Evolutionary conservation across 2,329 filamentous ascomycete genomes (phyloP).

Genomic region (Cryphonectria naterciae): DNA sequence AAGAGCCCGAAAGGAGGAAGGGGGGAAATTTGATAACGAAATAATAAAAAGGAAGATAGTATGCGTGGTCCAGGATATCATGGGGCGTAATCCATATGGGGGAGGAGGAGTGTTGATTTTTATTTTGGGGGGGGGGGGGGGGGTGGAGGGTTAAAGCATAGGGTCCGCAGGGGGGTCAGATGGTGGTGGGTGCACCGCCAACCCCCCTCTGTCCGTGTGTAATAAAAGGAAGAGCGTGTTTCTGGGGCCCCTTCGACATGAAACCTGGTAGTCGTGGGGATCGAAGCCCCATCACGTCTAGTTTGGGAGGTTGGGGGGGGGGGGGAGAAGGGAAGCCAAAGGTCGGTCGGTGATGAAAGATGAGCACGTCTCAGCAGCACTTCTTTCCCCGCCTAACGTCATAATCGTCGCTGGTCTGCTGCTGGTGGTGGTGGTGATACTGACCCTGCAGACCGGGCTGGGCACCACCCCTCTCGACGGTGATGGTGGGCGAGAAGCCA

Average conservation of each 20-base stretch:
- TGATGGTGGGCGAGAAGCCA: conserved; percentile 55
- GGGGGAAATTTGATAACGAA: background rate
- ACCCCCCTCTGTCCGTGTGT: background rate
- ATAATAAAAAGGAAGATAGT: background rate
- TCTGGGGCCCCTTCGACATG: background rate
- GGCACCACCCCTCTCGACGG: conserved; percentile 47
- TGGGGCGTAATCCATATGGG: background rate
- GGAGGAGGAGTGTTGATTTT: background rate
- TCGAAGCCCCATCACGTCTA: background rate
- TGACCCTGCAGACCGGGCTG: conserved; percentile 30
- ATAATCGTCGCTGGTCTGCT: conserved; percentile 30
- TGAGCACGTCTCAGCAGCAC: conserved; percentile 25
- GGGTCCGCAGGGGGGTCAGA: background rate
- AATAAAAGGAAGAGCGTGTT: background rate
- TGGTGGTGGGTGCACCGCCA: conserved; percentile 25
- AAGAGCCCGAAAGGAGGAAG: conserved; percentile 4
- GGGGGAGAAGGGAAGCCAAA: background rate
- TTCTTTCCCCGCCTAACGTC: conserved; percentile 25
- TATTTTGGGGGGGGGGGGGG: background rate
- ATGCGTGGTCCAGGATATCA: conserved; percentile 22
- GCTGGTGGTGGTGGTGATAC: conserved; percentile 34
- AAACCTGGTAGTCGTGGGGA: background rate
- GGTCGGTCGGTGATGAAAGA: background rate
- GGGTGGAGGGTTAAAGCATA: background rate
- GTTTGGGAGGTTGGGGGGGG: background rate